phyloP scores from a whole-genome alignment of 257 asterid species.

The Misopates orontium region DNA sequence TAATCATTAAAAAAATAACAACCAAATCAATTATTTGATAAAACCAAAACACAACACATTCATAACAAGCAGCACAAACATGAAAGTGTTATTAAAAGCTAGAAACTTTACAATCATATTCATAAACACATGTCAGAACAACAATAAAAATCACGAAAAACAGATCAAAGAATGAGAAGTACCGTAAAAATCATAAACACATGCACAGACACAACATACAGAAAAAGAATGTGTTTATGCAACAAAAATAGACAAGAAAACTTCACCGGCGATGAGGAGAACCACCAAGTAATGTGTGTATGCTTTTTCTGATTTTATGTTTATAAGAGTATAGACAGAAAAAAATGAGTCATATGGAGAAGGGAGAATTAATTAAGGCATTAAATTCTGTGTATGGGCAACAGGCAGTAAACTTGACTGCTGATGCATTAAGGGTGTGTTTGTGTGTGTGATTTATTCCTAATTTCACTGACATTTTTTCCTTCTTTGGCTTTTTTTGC shows the following conservation, averaged over 20 bases:
- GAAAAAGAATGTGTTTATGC: too few relatives aligned
- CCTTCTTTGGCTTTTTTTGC: too few relatives aligned
- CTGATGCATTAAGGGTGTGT: slow-evolving; percentile 10
- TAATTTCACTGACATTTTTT: too few relatives aligned
- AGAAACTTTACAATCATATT: slow-evolving; percentile 22
- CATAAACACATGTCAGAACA: slow-evolving; percentile 32
- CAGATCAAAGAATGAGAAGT: background rate
- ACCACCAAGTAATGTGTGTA: slow-evolving; percentile 16
- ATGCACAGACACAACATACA: slow-evolving; percentile 14
- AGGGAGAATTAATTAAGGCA: slow-evolving; percentile 27
- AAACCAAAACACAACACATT: too few relatives aligned
- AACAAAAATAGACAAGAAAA: too few relatives aligned
- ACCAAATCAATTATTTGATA: slow-evolving; percentile 3
- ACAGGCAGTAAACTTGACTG: slow-evolving; percentile 25
- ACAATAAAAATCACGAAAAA: slow-evolving; percentile 16
- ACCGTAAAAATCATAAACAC: background rate
- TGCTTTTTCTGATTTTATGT: slow-evolving; percentile 31
- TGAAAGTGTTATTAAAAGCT: slow-evolving; percentile 16
- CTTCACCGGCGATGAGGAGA: slow-evolving; percentile 24
- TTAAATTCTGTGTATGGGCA: slow-evolving; percentile 24
- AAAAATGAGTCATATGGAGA: slow-evolving; percentile 1
- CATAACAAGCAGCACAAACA: slow-evolving; percentile 24
- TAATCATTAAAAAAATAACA: slow-evolving; percentile 4
- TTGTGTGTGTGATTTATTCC: background rate
- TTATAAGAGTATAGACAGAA: slow-evolving; percentile 5